Evolutionary conservation across 257 asterid species (phyloP), one percentile per base, ranked within the genome.

Genomic region (Perilla frutescens): DNA sequence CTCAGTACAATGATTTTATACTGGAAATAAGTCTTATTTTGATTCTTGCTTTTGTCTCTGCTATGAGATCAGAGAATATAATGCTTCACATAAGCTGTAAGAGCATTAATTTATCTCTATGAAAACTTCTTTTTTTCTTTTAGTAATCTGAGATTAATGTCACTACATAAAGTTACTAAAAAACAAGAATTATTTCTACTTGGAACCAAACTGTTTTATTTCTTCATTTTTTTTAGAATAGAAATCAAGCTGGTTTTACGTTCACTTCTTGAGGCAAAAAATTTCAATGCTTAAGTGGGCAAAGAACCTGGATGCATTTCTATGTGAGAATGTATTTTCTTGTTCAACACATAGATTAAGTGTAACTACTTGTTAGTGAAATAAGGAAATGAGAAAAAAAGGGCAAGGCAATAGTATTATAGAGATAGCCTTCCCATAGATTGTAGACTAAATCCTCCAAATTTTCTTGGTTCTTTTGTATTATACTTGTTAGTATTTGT

Each of bases 1-100:
- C 15, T 54, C 39, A 20, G 56, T 7, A 20, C 66, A 41, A 29
- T n/a, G 56, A 51, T 41, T 26, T 69, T 55, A 50, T n/a, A 69
- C 56, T 55, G 41, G 9, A 40, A 69, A 41, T 29, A 40, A 11
- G 5, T 12, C 64, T 58, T 10, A 9, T 8, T 43, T 43, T 41
- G 26, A 41, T 69, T 32, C 73, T 68, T 45, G 58, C 58, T 51
- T 51, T 50, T n/a, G n/a, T 51, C 1, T 7, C 12, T 54, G 59
- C 59, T 20, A 0, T 20, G 59, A 54, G 6, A 54, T 47, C 8
- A 34, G 49, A 34, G 72, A 51, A 36, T 70, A 11, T 44, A 49
- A 58, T 71, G 49, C 66, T 61, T 56, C 66, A 56, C 66, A 41
- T 54, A 40, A 40, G 65, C 75, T 56, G 36, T 34, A 56, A 41